Evolutionary conservation across 2,329 filamentous ascomycete species (phyloP), one percentile per base, ranked within the genome.

Genomic region (Aquanectria penicillioides): DNA sequence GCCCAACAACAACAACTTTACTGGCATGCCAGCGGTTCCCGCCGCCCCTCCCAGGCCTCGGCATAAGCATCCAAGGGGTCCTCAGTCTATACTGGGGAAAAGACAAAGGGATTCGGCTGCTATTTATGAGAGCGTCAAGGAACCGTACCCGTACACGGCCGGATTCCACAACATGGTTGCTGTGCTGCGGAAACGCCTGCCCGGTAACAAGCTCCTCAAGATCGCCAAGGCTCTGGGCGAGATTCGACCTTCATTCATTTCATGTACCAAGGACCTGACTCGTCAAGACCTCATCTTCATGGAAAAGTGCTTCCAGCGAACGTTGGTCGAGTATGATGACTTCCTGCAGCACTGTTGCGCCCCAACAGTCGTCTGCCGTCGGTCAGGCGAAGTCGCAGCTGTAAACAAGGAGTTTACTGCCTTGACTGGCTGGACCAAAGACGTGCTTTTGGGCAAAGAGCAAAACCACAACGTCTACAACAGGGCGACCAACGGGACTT

Each of bases 351-450:
- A 93, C 63, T 93, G 90, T 60, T 93, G 93, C 33, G 96, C 93
- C 4, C 95, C 95, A 0, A 97, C 94, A 1, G 88, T 99, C 57
- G 92, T 98, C 22, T 96, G 93, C 71, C 88, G 95, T 43, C 88
- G 95, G 43, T 97, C 94, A 0, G 95, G 95, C 47, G 95, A 98
- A 74, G 88, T 99, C n/a, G 94, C 93, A 1, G 92, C 92, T 4
- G 93, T 96, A 18, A 96, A 95, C 73, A 97, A 97, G 76, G 95
- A 98, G 74, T 99, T 99, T 68, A 93, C 90, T n/a, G 91, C 96
- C 25, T 80, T 99, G 51, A 97, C 95, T 0, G 95, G 94, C 5
- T 99, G 95, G 95, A 91, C 89, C 49, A 94, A 93, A 71, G 91
- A 95, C 43, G 89, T 98, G 0, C 81, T 99, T 1, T 82, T 98